phyloP scores from a whole-genome alignment of 2,329 filamentous ascomycete species.

The Rhynchosporium secalis region DNA sequence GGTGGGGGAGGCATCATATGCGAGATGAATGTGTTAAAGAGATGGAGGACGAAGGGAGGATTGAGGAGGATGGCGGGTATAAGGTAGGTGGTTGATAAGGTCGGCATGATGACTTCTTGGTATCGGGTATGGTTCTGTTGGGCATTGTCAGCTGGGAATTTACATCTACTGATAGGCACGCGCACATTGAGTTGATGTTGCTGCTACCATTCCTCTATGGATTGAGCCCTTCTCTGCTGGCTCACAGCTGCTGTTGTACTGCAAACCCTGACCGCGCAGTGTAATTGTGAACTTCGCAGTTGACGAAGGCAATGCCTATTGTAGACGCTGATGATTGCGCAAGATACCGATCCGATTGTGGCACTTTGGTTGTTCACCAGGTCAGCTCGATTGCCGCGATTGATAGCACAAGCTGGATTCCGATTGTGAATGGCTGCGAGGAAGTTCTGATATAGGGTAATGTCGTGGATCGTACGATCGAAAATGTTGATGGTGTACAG shows the following conservation, averaged over 20 bases:
- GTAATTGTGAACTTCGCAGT: constrained; percentile 10
- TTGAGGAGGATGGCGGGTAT: constrained; percentile 44
- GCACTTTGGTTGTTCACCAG: constrained; percentile 1
- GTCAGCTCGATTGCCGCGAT: neutral
- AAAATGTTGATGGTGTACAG: neutral
- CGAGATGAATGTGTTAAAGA: constrained; percentile 43
- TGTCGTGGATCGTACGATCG: neutral
- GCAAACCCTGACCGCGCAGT: neutral
- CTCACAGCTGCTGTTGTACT: constrained; percentile 8
- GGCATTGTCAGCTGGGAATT: constrained; percentile 13
- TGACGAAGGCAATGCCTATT: constrained; percentile 11
- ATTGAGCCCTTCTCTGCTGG: constrained; percentile 9
- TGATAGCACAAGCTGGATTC: neutral
- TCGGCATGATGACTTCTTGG: constrained; percentile 31
- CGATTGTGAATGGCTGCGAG: neutral
- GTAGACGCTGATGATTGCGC: constrained; percentile 3
- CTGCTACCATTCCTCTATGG: constrained; percentile 15
- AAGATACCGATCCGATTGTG: constrained; percentile 11
- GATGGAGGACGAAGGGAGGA: constrained; percentile 43
- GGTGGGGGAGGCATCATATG: constrained; percentile 38
- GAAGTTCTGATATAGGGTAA: neutral
- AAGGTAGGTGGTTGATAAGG: constrained; percentile 37
- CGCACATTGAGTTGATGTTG: constrained; percentile 14
- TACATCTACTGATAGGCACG: neutral
- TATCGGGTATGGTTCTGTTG: constrained; percentile 17